A percentile compares a stretch with the other conserved stretches of the same genome.
phyloP scores from a whole-genome alignment of 2,329 filamentous ascomycete genomes.

The Trichoderma simmonsii region DNA sequence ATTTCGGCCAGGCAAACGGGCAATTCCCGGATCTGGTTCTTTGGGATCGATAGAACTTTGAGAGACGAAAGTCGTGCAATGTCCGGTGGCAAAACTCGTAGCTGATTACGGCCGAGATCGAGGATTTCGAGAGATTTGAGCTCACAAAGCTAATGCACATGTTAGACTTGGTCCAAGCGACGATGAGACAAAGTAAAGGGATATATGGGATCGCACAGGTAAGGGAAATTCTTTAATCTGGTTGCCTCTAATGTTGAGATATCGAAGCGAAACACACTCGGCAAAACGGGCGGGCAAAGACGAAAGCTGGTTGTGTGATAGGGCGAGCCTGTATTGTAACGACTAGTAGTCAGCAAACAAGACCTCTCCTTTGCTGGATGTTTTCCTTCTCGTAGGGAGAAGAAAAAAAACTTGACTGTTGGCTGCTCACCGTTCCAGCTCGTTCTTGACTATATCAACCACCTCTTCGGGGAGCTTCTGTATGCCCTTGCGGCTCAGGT shows the following conservation, averaged over 20 bases:
- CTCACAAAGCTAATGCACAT: slow-evolving; percentile 66
- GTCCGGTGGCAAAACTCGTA: slow-evolving; percentile 72
- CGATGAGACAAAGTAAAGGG: background rate
- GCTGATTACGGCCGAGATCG: slow-evolving; percentile 85
- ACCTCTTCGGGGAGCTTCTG: slow-evolving; percentile 69
- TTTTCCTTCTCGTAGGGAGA: background rate
- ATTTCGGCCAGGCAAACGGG: slow-evolving; percentile 85
- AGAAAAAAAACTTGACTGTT: background rate
- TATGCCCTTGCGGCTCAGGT: slow-evolving; percentile 73
- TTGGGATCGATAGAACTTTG: slow-evolving; percentile 83
- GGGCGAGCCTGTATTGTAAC: slow-evolving; percentile 57
- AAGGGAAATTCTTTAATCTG: slow-evolving; percentile 62
- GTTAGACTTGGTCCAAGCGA: slow-evolving; percentile 23
- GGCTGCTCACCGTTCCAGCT: slow-evolving; percentile 62
- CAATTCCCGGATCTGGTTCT: slow-evolving; percentile 81
- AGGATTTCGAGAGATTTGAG: slow-evolving; percentile 86
- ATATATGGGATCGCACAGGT: slow-evolving; percentile 41
- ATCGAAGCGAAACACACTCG: slow-evolving; percentile 73
- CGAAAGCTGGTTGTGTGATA: slow-evolving; percentile 75
- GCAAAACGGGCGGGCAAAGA: slow-evolving; percentile 68
- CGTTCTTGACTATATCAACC: slow-evolving; percentile 70
- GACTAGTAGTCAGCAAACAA: slow-evolving; percentile 12
- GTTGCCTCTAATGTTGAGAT: slow-evolving; percentile 78
- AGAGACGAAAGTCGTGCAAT: slow-evolving; percentile 78
- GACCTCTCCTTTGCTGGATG: background rate